These are phyloP conservation scores for Grosmannia huntii DNA, from an alignment of 2,329 filamentous ascomycete species.

Conservation along the genomic window DNA sequence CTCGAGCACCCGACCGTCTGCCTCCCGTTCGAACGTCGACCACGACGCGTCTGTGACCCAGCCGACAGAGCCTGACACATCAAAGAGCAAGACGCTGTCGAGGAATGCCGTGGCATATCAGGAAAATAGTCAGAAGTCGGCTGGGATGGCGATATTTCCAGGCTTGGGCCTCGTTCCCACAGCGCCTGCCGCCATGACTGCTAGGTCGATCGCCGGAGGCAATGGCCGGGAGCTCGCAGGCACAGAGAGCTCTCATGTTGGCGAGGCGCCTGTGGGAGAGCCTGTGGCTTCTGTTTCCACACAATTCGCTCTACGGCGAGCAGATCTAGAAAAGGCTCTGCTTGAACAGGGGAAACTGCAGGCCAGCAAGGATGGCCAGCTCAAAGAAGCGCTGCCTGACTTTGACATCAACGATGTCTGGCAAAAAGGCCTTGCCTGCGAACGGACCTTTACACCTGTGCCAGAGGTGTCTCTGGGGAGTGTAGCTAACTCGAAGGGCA, in stretches of 20 bases:
- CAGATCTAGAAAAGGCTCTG: constrained; percentile 65
- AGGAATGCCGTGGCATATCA: constrained; percentile 23
- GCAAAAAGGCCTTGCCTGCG: constrained; percentile 55
- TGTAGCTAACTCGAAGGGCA: background rate
- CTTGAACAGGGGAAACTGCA: constrained; percentile 59
- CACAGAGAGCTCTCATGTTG: background rate
- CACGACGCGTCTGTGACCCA: background rate
- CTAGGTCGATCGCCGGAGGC: background rate
- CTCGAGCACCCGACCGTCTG: constrained; percentile 7
- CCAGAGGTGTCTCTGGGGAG: background rate
- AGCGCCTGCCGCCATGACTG: background rate
- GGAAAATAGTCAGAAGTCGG: constrained; percentile 23
- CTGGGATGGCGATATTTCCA: constrained; percentile 13
- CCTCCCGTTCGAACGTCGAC: constrained; percentile 1
- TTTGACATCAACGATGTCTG: constrained; percentile 64
- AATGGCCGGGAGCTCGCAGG: background rate
- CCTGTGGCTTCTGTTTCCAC: constrained; percentile 74
- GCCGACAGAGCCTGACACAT: background rate
- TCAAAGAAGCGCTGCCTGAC: constrained; percentile 42
- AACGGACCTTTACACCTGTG: constrained; percentile 53
- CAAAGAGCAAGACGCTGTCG: background rate
- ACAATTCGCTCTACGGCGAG: constrained; percentile 66
- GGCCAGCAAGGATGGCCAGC: constrained; percentile 28
- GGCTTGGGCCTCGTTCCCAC: constrained; percentile 2
- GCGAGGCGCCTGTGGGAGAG: constrained; percentile 56